Conservation (phyloP, 2,329 filamentous ascomycete genomes). For the Teratosphaeria zuluensis region DNA sequence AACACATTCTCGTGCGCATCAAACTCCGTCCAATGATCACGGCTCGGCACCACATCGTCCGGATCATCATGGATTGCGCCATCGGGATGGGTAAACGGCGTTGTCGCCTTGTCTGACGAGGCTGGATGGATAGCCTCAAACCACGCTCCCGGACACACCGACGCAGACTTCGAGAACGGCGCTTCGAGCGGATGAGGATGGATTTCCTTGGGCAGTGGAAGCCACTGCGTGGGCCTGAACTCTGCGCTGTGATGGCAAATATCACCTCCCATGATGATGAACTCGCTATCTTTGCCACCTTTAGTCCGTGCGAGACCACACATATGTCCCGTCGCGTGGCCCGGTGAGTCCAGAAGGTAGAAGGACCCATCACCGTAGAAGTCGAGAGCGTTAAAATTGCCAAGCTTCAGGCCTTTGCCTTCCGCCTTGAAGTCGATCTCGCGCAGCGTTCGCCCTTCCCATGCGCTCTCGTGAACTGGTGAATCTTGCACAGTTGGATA, state of each 20-base stretch:
- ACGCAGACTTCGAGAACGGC: constrained; percentile 3
- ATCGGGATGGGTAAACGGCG: constrained; percentile 21
- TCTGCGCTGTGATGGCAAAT: constrained; percentile 35
- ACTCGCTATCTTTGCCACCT: constrained; percentile 12
- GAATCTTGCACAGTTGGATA: constrained; percentile 31
- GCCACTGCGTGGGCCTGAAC: constrained; percentile 35
- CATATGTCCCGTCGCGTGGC: constrained; percentile 43
- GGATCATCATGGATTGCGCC: constrained; percentile 19
- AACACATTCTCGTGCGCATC: constrained; percentile 38
- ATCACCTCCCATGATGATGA: constrained; percentile 44
- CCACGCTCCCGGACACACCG: constrained; percentile 32
- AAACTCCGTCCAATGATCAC: constrained; percentile 37
- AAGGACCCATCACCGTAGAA: constrained; percentile 48
- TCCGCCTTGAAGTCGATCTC: constrained; percentile 26
- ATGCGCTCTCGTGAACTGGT: constrained; percentile 29
- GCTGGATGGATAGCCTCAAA: constrained; percentile 30
- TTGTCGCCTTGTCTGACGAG: constrained; percentile 13
- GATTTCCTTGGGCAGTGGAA: constrained; percentile 31
- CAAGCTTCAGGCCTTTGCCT: constrained; percentile 27
- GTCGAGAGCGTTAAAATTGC: constrained; percentile 38
- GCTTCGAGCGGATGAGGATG: constrained; percentile 31
- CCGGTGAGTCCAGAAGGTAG: constrained; percentile 44
- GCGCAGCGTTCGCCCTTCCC: constrained; percentile 25
- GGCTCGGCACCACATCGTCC: constrained; percentile 29
- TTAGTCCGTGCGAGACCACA: constrained; percentile 38